phyloP scores from a whole-genome alignment of 192 early-diverging fungal genomes.

The Gonapodya prolifera region DNA sequence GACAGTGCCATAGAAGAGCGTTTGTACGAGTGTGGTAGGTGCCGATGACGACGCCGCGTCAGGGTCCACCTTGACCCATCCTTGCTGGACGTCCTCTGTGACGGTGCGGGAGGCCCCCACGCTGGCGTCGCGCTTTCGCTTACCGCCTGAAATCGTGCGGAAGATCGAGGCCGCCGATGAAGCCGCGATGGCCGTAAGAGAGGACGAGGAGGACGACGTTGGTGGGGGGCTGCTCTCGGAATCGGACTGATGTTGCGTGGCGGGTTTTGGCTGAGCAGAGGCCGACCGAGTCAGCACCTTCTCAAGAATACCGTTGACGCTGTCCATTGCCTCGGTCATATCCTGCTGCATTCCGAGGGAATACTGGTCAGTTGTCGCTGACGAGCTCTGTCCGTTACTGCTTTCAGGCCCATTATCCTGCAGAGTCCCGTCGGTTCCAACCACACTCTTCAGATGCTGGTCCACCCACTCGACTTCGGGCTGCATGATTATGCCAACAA shows the following conservation, averaged over 20 bases:
- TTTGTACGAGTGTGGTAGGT: not conserved
- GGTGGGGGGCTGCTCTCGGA: not conserved
- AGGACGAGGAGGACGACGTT: not conserved
- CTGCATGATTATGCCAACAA: not conserved
- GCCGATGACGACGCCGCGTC: not conserved
- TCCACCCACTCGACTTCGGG: not conserved
- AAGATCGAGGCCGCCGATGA: not conserved
- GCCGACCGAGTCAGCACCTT: not conserved
- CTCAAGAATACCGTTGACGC: not conserved
- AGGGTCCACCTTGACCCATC: not conserved
- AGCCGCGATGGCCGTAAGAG: not conserved
- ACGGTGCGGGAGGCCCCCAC: not conserved
- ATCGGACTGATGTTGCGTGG: not conserved
- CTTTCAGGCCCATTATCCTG: not conserved
- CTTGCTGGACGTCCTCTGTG: not conserved
- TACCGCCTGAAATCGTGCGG: not conserved
- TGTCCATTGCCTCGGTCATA: slow-evolving; percentile 2
- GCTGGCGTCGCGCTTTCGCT: not conserved
- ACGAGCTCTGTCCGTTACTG: not conserved
- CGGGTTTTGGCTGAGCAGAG: no score
- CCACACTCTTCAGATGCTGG: not conserved
- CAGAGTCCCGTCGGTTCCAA: not conserved
- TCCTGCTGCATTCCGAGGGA: not conserved
- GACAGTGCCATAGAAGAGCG: not conserved
- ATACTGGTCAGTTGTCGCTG: no score